Evolutionary conservation across 352 stramenopile species (phyloP).

Genomic region (Blastocystis sp.): DNA sequence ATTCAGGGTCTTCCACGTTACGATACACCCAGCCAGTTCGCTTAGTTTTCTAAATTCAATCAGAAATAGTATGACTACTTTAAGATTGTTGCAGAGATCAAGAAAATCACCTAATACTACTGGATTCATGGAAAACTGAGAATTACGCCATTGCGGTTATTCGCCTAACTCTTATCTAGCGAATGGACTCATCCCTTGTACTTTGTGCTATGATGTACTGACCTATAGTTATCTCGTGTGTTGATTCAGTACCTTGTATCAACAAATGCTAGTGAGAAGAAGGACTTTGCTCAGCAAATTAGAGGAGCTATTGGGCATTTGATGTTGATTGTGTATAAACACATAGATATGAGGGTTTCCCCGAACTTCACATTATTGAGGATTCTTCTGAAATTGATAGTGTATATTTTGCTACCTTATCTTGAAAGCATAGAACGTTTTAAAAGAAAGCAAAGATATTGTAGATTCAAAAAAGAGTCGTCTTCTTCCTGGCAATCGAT

Average conservation of each 20-base stretch:
- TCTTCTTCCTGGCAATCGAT: conserved; percentile 11
- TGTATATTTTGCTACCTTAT: neutral
- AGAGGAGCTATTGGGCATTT: neutral
- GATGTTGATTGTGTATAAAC: neutral
- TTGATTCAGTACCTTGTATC: neutral
- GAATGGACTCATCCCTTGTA: neutral
- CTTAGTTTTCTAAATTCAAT: conserved; percentile 30
- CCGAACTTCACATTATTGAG: neutral
- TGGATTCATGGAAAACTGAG: conserved; percentile 20
- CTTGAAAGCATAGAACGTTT: neutral
- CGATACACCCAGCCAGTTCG: conserved; percentile 86
- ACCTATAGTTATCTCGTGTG: conserved; percentile 24
- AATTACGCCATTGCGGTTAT: neutral
- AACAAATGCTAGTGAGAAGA: neutral
- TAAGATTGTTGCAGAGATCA: conserved; percentile 44
- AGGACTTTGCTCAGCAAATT: conserved; percentile 23
- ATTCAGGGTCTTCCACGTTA: conserved; percentile 82
- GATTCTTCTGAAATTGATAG: neutral
- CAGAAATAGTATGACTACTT: neutral
- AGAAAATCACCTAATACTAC: conserved; percentile 1
- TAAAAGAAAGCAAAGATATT: neutral
- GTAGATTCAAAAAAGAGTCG: conserved; percentile 12
- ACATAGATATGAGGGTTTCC: conserved; percentile 42
- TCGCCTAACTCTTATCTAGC: neutral
- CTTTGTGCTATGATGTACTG: neutral